Conservation (phyloP, 1,284 basidiomycete species). For the Ceratobasidium sp. region DNA sequence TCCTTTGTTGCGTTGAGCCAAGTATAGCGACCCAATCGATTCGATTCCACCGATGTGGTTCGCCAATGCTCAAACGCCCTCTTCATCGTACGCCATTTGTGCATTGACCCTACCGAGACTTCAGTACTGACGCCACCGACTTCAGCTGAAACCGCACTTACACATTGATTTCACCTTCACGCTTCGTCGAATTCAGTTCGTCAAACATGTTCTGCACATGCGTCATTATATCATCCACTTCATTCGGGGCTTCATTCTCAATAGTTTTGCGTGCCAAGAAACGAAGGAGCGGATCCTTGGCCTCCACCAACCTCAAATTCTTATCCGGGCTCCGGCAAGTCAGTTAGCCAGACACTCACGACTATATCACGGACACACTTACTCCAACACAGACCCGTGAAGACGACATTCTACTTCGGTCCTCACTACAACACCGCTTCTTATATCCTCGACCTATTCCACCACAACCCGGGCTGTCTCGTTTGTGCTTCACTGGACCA, state of each 20-base stretch:
- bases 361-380: no score
- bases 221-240: not conserved
- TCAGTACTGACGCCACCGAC: no score
- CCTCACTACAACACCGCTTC: no score
- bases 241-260: not conserved
- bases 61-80: no score
- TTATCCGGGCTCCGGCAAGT: not conserved
- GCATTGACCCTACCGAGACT: no score
- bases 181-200: not conserved
- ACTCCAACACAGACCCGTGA: no score
- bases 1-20: not conserved
- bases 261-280: not conserved
- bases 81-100: no score
- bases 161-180: not conserved
- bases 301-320: not conserved
- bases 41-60: not conserved
- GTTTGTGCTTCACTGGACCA: no score
- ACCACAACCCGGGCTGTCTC: no score
- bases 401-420: no score
- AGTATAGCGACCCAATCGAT: not conserved
- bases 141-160: not conserved
- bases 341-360: no score
- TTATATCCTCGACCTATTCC: no score
- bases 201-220: not conserved
- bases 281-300: not conserved